Percentiles rank a stretch among this genome's conserved stretches.
phyloP scores from a whole-genome alignment of 495 filamentous ascomycete species.

The Daldinia vernicosa region DNA sequence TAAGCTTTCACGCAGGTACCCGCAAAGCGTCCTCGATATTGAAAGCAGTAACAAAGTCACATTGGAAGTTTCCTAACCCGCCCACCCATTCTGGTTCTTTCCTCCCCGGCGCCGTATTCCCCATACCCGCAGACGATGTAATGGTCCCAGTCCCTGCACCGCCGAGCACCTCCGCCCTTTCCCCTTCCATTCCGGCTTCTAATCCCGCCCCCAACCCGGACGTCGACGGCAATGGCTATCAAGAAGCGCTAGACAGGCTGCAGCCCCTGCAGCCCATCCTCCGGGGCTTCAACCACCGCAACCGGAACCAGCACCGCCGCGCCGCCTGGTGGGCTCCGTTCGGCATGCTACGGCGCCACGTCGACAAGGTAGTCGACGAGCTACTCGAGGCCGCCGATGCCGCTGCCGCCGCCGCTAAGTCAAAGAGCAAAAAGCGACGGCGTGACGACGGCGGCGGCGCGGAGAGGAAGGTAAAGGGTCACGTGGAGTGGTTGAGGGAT shows the following conservation, averaged over 20 bases:
- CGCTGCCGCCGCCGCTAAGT: constrained; percentile 17
- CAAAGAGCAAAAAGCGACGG: constrained; percentile 37
- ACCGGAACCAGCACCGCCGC: constrained; percentile 80
- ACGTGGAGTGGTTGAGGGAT: constrained; percentile 50
- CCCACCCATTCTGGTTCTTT: not conserved
- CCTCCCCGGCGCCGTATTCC: not conserved
- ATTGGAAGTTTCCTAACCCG: too few species aligned
- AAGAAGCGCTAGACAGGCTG: constrained; percentile 39
- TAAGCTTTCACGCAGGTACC: not conserved
- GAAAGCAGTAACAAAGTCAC: not conserved
- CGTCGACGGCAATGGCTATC: not conserved
- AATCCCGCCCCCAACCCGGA: not conserved
- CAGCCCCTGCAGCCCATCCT: constrained; percentile 58
- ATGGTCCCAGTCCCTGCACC: constrained; percentile 17
- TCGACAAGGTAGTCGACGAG: constrained; percentile 60
- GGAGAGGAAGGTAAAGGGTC: constrained; percentile 28
- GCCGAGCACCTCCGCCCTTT: not conserved
- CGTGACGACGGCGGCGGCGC: constrained; percentile 25
- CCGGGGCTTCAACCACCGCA: constrained; percentile 75
- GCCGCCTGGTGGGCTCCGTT: constrained; percentile 79
- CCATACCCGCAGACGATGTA: constrained; percentile 7
- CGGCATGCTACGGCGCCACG: constrained; percentile 69
- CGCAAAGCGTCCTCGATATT: too few species aligned
- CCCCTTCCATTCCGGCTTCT: not conserved
- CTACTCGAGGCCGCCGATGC: constrained; percentile 43